Evolutionary conservation across 352 stramenopile genomes (phyloP).

Genomic region (Pythium pyrilobum): DNA sequence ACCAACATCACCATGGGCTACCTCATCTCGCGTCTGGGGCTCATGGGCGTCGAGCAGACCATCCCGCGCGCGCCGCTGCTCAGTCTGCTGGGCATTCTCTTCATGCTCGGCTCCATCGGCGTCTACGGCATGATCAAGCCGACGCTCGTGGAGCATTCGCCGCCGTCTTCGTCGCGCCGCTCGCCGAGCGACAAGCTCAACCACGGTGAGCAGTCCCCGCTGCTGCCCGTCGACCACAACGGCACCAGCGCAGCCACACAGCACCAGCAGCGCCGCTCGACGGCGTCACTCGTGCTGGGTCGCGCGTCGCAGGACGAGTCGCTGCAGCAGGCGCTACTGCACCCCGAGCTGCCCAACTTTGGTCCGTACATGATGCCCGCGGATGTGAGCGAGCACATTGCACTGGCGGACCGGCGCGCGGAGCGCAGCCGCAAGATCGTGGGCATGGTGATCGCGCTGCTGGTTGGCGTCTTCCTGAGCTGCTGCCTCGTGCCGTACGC

Average conservation of each 20-base stretch:
- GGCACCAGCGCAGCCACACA: not conserved
- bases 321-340: constrained; percentile 49
- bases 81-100: constrained; percentile 61
- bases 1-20: constrained; percentile 83
- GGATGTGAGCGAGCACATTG: constrained; percentile 52
- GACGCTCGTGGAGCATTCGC: constrained; percentile 25
- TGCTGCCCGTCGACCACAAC: constrained; percentile 17
- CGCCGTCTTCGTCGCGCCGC: constrained; percentile 6
- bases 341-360: constrained; percentile 79
- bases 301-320: constrained; percentile 28
- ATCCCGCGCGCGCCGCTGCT: constrained; percentile 48
- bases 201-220: constrained; percentile 28
- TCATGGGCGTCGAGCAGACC: constrained; percentile 62
- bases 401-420: constrained; percentile 35
- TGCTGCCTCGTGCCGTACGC: constrained; percentile 75
- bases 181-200: not conserved
- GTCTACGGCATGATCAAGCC: constrained; percentile 79
- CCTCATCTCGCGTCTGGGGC: constrained; percentile 63
- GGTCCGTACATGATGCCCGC: constrained; percentile 73
- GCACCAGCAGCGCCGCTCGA: not conserved
- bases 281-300: not conserved
- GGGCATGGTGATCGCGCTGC: constrained; percentile 53
- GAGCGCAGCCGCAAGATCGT: constrained; percentile 58
- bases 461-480: constrained; percentile 66
- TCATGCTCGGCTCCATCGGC: constrained; percentile 75